phyloP scores from a whole-genome alignment of 2,329 filamentous ascomycete genomes.

The Penicillium sp. region DNA sequence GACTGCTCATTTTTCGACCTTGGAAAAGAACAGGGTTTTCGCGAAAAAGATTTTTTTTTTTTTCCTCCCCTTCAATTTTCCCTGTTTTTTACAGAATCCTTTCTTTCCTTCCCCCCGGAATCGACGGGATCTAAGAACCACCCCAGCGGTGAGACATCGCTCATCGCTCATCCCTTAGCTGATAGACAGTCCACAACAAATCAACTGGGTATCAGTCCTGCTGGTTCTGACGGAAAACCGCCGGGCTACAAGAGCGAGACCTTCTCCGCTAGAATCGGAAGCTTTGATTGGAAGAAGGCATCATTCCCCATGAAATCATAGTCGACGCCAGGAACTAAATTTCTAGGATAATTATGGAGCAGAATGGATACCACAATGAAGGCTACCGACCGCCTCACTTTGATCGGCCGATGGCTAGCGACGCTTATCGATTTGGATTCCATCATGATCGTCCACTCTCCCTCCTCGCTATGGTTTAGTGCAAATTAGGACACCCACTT shows the following conservation, averaged over 20 bases:
- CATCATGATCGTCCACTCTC: slow-evolving; percentile 19
- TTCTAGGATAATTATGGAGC: not conserved
- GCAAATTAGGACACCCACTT: slow-evolving; percentile 5
- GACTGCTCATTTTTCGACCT: slow-evolving; percentile 6
- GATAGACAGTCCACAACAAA: slow-evolving; percentile 20
- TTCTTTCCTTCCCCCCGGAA: not conserved
- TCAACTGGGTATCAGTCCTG: not conserved
- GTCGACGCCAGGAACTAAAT: not conserved
- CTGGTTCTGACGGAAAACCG: slow-evolving; percentile 4
- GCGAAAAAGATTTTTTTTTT: not conserved
- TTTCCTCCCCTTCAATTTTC: not conserved
- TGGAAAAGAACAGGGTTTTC: not conserved
- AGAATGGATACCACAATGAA: not conserved
- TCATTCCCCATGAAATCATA: slow-evolving; percentile 11
- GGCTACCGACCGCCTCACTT: slow-evolving; percentile 7
- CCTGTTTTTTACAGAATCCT: not conserved
- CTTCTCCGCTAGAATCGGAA: not conserved
- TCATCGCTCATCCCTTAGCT: not conserved
- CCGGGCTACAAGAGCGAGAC: not conserved
- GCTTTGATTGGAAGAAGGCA: not conserved
- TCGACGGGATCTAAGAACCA: not conserved
- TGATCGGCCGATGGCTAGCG: not conserved
- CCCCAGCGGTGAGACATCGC: slow-evolving; percentile 6
- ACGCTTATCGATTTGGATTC: slow-evolving; percentile 12
- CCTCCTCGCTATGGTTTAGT: slow-evolving; percentile 15